These are phyloP conservation scores for Orbilia ellipsospora DNA, from an alignment of 2,329 filamentous ascomycete genomes.

Conservation along the genomic window DNA sequence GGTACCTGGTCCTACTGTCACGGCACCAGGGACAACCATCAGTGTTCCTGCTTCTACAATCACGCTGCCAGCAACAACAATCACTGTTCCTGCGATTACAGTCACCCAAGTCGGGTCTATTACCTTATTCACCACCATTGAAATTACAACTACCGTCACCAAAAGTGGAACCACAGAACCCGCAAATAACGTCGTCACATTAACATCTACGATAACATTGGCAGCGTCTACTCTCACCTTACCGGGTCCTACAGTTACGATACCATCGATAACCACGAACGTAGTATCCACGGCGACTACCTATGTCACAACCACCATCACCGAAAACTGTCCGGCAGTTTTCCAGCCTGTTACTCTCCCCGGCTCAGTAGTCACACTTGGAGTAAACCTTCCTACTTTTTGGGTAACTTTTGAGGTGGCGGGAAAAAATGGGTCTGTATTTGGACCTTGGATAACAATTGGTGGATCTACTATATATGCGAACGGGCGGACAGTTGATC, in stretches of 20 bases:
- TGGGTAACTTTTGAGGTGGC: not conserved
- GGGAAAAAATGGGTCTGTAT: not conserved
- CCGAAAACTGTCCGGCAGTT: not conserved
- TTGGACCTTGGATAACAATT: conserved; percentile 1
- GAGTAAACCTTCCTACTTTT: not conserved
- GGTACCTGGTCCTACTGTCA: not conserved
- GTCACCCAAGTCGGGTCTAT: not conserved
- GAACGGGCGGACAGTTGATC: not conserved
- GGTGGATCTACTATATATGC: not conserved
- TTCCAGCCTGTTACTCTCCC: conserved; percentile 2
- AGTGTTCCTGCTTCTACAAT: not conserved
- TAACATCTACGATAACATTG: not conserved
- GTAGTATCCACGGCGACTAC: not conserved
- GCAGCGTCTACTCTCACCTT: not conserved
- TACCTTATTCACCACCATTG: not conserved
- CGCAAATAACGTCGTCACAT: too few relatives aligned
- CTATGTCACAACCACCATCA: not conserved
- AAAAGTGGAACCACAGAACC: not conserved
- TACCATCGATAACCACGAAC: not conserved
- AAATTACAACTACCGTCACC: not conserved
- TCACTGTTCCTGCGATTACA: not conserved
- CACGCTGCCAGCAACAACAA: not conserved
- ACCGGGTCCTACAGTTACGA: not conserved
- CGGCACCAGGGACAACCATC: not conserved
- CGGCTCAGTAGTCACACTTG: not conserved